These are phyloP conservation scores for Erysimum cheiri DNA, from an alignment of 441 rosid species.

Conservation along the genomic window DNA sequence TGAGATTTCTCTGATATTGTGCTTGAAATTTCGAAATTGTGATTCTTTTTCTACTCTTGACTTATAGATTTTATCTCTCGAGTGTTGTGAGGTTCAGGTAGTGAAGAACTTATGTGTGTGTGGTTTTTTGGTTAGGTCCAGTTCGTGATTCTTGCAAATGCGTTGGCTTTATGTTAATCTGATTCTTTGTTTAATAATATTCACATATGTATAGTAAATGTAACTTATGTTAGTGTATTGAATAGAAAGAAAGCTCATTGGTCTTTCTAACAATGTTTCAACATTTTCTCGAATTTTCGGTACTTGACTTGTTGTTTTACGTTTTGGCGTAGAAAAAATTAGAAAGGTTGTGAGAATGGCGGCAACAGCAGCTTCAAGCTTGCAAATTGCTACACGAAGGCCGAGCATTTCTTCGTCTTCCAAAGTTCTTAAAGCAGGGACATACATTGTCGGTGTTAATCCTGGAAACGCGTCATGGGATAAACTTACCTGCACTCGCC, in stretches of 20 bases:
- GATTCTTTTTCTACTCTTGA: background rate
- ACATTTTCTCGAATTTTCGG: background rate
- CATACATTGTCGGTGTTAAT: slow-evolving; percentile 47
- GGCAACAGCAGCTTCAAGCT: slow-evolving; percentile 59
- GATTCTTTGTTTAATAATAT: background rate
- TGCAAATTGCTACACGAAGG: slow-evolving; percentile 63
- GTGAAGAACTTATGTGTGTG: background rate
- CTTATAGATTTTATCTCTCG: background rate
- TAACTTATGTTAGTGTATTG: slow-evolving; percentile 7
- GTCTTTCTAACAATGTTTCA: background rate
- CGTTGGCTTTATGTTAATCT: slow-evolving; percentile 11
- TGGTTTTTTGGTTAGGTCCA: no score
- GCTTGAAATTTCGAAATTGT: background rate
- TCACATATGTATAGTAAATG: background rate
- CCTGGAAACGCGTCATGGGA: slow-evolving; percentile 57
- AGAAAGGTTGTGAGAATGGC: slow-evolving; percentile 57
- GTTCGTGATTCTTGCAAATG: no score
- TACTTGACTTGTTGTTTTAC: slow-evolving; percentile 4
- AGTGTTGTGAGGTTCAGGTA: background rate
- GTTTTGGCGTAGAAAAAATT: slow-evolving; percentile 36
- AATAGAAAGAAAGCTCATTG: slow-evolving; percentile 20
- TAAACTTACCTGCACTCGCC: slow-evolving; percentile 54
- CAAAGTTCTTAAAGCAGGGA: slow-evolving; percentile 53
- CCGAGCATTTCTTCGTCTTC: slow-evolving; percentile 58
- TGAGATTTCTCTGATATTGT: background rate